These are phyloP conservation scores for Phytopythium aichiense DNA, from an alignment of 352 stramenopile genomes.

Conservation along the genomic window DNA sequence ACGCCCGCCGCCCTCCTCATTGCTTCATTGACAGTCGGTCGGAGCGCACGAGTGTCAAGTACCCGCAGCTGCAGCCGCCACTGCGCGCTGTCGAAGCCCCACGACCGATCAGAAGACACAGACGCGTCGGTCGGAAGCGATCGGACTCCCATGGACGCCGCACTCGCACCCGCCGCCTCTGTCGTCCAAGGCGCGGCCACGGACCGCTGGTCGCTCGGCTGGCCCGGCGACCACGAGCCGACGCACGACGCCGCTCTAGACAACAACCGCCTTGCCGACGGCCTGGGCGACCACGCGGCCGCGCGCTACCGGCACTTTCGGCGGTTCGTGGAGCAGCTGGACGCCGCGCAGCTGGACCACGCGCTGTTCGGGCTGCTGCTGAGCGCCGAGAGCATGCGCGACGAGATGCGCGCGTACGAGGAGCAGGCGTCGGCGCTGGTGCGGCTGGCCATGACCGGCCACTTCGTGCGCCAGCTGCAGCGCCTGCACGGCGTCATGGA, in stretches of 20 bases:
- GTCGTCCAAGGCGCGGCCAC: background rate
- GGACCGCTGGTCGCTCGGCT: background rate
- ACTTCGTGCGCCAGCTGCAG: background rate
- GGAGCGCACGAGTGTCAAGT: too few relatives aligned
- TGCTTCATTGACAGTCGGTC: too few relatives aligned
- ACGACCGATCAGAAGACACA: too few relatives aligned
- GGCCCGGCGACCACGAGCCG: background rate
- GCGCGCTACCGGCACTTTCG: background rate
- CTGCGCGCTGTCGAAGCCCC: too few relatives aligned
- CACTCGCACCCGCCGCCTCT: too few relatives aligned
- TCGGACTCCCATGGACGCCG: background rate
- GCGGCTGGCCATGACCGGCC: background rate
- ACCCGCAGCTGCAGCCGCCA: too few relatives aligned
- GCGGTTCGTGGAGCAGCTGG: background rate
- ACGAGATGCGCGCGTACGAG: constrained; percentile 3
- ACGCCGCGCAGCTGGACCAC: background rate
- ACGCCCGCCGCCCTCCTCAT: too few relatives aligned
- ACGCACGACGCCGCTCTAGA: too few relatives aligned
- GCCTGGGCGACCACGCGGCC: background rate
- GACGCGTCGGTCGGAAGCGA: too few relatives aligned
- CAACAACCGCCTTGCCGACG: background rate
- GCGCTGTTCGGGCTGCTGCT: background rate
- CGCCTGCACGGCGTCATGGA: background rate
- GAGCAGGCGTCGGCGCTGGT: background rate
- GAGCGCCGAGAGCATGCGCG: constrained; percentile 1